phyloP scores from a whole-genome alignment of 176 grass and related monocot genomes.

The Triticum dicoccoides region DNA sequence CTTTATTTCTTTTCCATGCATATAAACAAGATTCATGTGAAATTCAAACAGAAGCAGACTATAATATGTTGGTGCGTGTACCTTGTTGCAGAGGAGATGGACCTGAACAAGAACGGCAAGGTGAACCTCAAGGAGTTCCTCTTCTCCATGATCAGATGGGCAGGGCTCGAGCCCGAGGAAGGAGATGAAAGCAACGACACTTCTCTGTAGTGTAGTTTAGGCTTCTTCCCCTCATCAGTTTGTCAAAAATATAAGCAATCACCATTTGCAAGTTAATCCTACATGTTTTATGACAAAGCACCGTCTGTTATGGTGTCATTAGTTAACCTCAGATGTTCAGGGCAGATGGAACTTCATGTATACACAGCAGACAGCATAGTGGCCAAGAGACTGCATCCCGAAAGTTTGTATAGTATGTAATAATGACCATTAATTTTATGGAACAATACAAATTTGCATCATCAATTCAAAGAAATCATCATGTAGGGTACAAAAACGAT shows the following conservation, averaged over 20 bases:
- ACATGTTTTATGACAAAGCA: no score
- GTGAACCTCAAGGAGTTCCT: conserved; percentile 82
- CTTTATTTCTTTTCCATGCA: not conserved
- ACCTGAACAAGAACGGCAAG: conserved; percentile 59
- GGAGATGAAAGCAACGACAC: conserved; percentile 26
- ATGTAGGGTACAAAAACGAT: not conserved
- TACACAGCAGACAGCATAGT: not conserved
- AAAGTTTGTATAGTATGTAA: not conserved
- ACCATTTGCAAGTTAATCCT: not conserved
- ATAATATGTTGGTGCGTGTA: not conserved
- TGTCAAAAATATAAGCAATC: not conserved
- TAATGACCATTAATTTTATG: not conserved
- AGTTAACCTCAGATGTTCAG: not conserved
- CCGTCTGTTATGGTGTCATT: no score
- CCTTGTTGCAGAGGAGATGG: conserved; percentile 72
- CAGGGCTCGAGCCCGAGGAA: conserved; percentile 48
- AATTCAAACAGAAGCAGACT: not conserved
- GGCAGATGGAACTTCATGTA: not conserved
- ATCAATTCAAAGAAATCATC: not conserved
- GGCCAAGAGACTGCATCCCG: not conserved
- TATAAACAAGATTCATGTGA: not conserved
- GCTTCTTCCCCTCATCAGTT: not conserved
- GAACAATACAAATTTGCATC: not conserved
- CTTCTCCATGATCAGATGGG: conserved; percentile 62
- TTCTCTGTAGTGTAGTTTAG: not conserved